Evolutionary conservation across 2,329 filamentous ascomycete species (phyloP).

Genomic region (Cladosporium sp.): DNA sequence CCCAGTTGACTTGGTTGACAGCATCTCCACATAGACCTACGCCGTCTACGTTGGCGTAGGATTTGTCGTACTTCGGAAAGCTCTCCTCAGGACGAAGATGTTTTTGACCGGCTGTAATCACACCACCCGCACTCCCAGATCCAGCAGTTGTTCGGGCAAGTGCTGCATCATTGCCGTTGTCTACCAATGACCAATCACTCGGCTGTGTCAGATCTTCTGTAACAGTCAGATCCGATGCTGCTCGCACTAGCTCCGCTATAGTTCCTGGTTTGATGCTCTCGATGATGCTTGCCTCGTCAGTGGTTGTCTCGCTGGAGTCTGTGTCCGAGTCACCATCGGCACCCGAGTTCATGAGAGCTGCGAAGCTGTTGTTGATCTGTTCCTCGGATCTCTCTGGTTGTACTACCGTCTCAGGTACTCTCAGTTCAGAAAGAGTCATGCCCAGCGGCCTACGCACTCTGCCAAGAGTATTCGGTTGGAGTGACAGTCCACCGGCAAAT

Average conservation of each 20-base stretch:
- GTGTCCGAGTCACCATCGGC: constrained; percentile 13
- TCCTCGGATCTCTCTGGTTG: neutral
- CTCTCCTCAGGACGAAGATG: neutral
- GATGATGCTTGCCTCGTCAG: neutral
- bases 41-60: constrained; percentile 23
- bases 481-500: constrained; percentile 18
- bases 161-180: neutral
- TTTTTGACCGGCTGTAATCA: neutral
- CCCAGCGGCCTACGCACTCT: constrained; percentile 27
- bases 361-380: constrained; percentile 3
- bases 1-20: constrained; percentile 25
- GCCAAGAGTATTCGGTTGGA: constrained; percentile 22
- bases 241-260: neutral
- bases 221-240: neutral
- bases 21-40: constrained; percentile 24
- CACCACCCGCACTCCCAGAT: neutral
- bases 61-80: constrained; percentile 17
- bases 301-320: neutral
- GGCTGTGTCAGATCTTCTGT: neutral
- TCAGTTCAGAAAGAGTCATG: constrained; percentile 17
- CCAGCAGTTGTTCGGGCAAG: neutral
- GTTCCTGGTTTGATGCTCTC: neutral
- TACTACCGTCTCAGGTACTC: constrained; percentile 12
- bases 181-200: neutral
- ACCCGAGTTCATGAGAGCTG: constrained; percentile 2